Evolutionary conservation across 257 asterid species (phyloP).

Genomic region (Nicotiana attenuata): DNA sequence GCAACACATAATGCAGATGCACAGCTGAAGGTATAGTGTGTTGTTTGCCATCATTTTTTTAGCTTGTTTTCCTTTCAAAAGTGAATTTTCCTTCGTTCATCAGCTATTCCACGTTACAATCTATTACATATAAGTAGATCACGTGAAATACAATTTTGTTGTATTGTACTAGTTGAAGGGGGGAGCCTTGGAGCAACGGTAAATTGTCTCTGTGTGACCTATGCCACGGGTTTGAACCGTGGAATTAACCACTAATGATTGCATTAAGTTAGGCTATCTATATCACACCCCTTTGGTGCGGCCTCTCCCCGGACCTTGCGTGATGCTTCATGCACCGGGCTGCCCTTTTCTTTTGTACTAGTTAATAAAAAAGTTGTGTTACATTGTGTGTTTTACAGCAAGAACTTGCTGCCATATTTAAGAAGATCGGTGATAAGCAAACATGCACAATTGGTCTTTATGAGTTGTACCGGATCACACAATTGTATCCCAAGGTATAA

Average conservation of each 20-base stretch:
- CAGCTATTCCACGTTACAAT: neutral
- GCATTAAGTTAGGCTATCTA: too few species aligned
- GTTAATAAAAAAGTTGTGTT: neutral
- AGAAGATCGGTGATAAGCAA: slow-evolving; percentile 99
- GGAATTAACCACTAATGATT: too few species aligned
- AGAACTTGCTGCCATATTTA: slow-evolving; percentile 95
- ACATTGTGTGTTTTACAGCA: slow-evolving; percentile 51
- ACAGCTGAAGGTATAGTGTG: slow-evolving; percentile 65
- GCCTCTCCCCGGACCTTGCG: too few species aligned
- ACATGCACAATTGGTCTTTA: slow-evolving; percentile 96
- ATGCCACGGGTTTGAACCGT: too few species aligned
- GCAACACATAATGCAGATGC: slow-evolving; percentile 85
- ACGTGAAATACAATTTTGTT: neutral
- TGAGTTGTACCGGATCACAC: slow-evolving; percentile 93
- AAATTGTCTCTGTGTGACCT: too few species aligned
- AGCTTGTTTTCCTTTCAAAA: neutral
- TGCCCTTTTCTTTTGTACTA: neutral
- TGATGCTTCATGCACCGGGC: too few species aligned
- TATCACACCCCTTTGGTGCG: too few species aligned
- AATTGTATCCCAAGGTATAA: slow-evolving; percentile 84
- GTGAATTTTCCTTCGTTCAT: neutral
- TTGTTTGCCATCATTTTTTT: neutral
- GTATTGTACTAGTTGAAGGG: neutral
- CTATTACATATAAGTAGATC: neutral
- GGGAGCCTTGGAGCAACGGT: neutral